Evolutionary conservation across 306 rosid genomes (phyloP).

Genomic region (Vicia faba): DNA sequence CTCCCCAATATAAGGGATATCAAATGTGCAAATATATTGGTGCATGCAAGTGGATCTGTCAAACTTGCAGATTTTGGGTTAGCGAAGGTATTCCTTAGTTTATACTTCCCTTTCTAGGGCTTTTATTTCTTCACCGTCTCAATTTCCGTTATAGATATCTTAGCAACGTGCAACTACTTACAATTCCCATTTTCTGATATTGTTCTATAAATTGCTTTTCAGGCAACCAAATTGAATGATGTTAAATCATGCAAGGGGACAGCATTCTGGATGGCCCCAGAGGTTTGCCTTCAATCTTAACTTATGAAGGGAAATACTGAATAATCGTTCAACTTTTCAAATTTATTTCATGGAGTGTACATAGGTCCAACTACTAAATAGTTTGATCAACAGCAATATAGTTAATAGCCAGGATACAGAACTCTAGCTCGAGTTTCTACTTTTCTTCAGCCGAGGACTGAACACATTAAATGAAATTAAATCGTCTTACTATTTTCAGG

Average conservation of each 20-base stretch:
- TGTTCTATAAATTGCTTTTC: conserved; percentile 37
- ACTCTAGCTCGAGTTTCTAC: conserved; percentile 25
- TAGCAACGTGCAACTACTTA: conserved; percentile 15
- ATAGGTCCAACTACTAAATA: conserved; percentile 13
- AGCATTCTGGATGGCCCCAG: conserved; percentile 98
- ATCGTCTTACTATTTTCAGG: neutral
- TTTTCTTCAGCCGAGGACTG: conserved; percentile 23
- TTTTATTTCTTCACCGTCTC: neutral
- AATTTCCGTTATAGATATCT: conserved; percentile 29
- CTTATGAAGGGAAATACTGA: conserved; percentile 23
- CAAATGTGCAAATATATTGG: conserved; percentile 95
- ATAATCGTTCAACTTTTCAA: conserved; percentile 5
- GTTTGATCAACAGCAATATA: conserved; percentile 20
- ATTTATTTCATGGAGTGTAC: conserved; percentile 15
- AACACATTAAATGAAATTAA: too few species aligned
- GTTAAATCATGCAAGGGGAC: conserved; percentile 83
- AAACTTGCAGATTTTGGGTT: conserved; percentile 98
- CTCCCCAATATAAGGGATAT: conserved; percentile 69
- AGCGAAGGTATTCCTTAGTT: conserved; percentile 73
- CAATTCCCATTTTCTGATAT: conserved; percentile 34
- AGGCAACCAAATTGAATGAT: conserved; percentile 84
- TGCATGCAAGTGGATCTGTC: conserved; percentile 87
- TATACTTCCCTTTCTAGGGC: conserved; percentile 18
- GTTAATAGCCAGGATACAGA: conserved; percentile 7
- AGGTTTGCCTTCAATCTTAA: conserved; percentile 65